phyloP scores from a whole-genome alignment of 2,329 filamentous ascomycete species.

The Calonectria crousiana region DNA sequence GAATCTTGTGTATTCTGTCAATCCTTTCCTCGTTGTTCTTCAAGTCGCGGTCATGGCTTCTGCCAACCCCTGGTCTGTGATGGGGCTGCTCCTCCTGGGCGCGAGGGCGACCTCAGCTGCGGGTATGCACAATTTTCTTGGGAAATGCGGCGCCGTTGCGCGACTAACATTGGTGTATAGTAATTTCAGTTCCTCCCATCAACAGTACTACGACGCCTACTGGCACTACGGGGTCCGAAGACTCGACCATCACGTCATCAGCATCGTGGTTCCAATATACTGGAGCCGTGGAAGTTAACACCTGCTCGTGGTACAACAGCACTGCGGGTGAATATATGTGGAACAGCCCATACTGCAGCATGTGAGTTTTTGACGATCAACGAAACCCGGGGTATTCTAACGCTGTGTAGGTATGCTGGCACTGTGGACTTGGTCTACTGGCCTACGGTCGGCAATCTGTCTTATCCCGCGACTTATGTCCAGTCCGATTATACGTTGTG shows the following conservation, averaged over 20 bases:
- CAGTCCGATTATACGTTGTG: background rate
- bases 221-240: background rate
- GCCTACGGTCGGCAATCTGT: background rate
- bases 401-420: background rate
- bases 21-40: background rate
- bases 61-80: background rate
- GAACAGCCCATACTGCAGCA: slow-evolving; percentile 1
- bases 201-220: background rate
- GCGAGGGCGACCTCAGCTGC: background rate
- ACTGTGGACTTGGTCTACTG: slow-evolving; percentile 8
- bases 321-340: background rate
- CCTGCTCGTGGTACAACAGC: slow-evolving; percentile 6
- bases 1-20: background rate
- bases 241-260: background rate
- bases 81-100: background rate
- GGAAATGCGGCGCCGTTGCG: background rate
- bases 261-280: background rate
- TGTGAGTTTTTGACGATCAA: background rate
- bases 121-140: background rate
- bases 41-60: background rate
- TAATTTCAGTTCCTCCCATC: background rate
- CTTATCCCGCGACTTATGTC: background rate
- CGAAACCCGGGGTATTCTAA: background rate
- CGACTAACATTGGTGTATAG: background rate
- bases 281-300: background rate